A percentile compares a stretch with the other conserved stretches of the same genome.
Evolutionary conservation across 208 protist species (phyloP).

Genomic region (Trypanosoma avium): DNA sequence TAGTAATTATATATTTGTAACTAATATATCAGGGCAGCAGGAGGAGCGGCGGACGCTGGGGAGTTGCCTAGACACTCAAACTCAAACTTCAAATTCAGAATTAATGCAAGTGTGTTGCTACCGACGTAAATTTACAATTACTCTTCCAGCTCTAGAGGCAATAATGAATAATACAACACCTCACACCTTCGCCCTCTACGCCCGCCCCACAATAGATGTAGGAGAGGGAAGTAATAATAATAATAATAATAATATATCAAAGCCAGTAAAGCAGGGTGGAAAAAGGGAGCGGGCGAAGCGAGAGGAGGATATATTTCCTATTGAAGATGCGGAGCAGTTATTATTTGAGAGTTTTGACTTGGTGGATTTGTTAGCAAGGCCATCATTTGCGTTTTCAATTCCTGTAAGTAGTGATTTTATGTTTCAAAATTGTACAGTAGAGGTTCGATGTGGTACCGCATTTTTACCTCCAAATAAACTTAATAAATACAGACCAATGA

Average conservation of each 20-base stretch:
- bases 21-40: constrained; percentile 11
- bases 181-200: no score
- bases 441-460: constrained; percentile 22
- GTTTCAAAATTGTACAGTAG: constrained; percentile 18
- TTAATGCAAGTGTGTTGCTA: constrained; percentile 15
- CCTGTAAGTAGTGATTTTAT: background rate
- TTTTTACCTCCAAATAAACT: constrained; percentile 26
- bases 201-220: background rate
- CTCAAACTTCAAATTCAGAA: no score
- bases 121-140: constrained; percentile 19
- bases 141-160: constrained; percentile 8
- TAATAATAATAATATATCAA: background rate
- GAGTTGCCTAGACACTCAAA: background rate
- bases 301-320: constrained; percentile 15
- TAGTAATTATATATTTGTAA: constrained; percentile 20
- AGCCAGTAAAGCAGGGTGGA: background rate
- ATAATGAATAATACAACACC: constrained; percentile 19
- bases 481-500: constrained; percentile 34
- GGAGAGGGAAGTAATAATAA: background rate
- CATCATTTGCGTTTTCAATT: constrained; percentile 1
- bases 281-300: constrained; percentile 34
- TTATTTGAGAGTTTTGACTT: constrained; percentile 20
- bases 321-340: constrained; percentile 12
- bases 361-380: constrained; percentile 15
- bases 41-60: constrained; percentile 19